Percentiles rank a stretch among this genome's conserved stretches.
Evolutionary conservation across 2,329 filamentous ascomycete genomes (phyloP).

Genomic region (Rhytidhysteron rufulum): DNA sequence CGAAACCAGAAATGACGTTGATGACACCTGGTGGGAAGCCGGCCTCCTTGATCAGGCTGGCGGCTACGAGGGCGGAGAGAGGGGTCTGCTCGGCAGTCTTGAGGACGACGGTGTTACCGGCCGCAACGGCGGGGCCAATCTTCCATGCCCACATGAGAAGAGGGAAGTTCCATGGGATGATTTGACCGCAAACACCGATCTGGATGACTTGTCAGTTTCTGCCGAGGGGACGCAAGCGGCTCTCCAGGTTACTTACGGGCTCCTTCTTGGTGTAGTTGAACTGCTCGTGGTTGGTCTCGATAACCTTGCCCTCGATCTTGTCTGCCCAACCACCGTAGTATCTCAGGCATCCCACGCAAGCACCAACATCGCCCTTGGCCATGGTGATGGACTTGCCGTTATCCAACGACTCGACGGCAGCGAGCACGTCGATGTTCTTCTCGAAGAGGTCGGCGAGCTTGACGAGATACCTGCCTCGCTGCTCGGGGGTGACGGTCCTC

Average conservation of each 20-base stretch:
- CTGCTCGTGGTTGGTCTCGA: constrained; percentile 72
- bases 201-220: too few relatives aligned
- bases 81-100: constrained; percentile 77
- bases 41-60: constrained; percentile 66
- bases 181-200: constrained; percentile 78
- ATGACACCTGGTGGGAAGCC: constrained; percentile 75
- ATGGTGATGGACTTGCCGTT: constrained; percentile 78
- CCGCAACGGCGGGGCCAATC: constrained; percentile 68
- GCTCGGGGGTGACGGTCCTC: constrained; percentile 63
- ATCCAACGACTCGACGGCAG: constrained; percentile 81
- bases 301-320: constrained; percentile 85
- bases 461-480: constrained; percentile 65
- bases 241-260: constrained; percentile 51
- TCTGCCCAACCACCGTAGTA: constrained; percentile 91
- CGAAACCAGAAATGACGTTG: constrained; percentile 75
- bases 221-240: too few relatives aligned
- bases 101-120: constrained; percentile 68
- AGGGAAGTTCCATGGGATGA: constrained; percentile 88
- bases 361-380: constrained; percentile 70
- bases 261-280: constrained; percentile 82
- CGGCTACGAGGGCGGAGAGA: constrained; percentile 63
- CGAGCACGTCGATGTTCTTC: constrained; percentile 71
- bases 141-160: constrained; percentile 82
- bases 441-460: constrained; percentile 80
- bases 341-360: constrained; percentile 67